Evolutionary conservation across 257 asterid genomes (phyloP).

Genomic region (Echium plantagineum): DNA sequence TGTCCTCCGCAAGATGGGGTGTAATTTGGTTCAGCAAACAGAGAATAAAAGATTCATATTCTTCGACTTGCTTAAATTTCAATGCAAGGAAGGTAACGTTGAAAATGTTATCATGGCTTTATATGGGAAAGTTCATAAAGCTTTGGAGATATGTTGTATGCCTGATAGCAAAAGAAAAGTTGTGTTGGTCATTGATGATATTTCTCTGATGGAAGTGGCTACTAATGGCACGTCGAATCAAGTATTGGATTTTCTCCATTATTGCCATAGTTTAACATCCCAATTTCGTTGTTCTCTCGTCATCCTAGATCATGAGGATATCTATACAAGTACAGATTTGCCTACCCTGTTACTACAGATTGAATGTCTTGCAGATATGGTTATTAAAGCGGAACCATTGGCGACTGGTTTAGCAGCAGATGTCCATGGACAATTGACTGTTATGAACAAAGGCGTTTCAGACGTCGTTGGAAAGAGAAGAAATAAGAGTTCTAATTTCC

Average conservation of each 20-base stretch:
- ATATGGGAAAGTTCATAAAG: constrained; percentile 67
- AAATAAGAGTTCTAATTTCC: constrained; percentile 52
- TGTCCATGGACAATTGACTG: constrained; percentile 92
- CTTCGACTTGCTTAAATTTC: constrained; percentile 56
- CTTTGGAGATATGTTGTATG: constrained; percentile 41
- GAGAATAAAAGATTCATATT: constrained; percentile 57
- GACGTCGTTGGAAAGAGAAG: constrained; percentile 28
- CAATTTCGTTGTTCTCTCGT: constrained; percentile 63
- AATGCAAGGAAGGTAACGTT: constrained; percentile 24
- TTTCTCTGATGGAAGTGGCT: constrained; percentile 83
- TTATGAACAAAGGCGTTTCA: constrained; percentile 40
- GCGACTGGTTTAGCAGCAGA: constrained; percentile 88
- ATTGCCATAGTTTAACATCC: constrained; percentile 58
- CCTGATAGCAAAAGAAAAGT: constrained; percentile 28
- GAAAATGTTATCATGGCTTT: constrained; percentile 40
- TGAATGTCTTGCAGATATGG: constrained; percentile 64
- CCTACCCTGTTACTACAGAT: constrained; percentile 47
- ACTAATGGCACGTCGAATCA: constrained; percentile 52
- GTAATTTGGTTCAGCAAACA: constrained; percentile 56
- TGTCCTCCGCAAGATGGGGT: constrained; percentile 94
- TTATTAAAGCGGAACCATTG: constrained; percentile 78
- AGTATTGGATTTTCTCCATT: constrained; percentile 72
- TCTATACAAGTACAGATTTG: constrained; percentile 44
- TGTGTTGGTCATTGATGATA: constrained; percentile 63
- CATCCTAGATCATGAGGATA: constrained; percentile 67